Base-by-base conservation (phyloP, 2,329 filamentous ascomycete species). In the Talaromyces sp. region DNA sequence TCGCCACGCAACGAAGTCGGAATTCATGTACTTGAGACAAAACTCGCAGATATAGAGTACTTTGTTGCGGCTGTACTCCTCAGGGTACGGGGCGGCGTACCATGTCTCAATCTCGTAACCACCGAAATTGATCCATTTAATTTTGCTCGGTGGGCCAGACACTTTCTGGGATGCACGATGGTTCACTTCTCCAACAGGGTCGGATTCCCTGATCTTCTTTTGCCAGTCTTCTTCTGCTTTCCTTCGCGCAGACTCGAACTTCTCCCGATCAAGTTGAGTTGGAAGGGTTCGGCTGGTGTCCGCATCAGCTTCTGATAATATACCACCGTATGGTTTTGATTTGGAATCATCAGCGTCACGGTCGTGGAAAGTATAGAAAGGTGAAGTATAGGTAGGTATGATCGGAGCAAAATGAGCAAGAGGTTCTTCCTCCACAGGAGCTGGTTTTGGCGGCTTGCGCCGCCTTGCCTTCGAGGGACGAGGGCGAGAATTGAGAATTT, bases 1-100 rank as follows among this genome's bases (percentile, higher is more conserved):
- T 59, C 95, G 87, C 92, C 94, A 98, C 14, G 95, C 94, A 31
- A 99, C 95, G 70, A 96, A 98, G 74, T 97, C 94, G 18, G 95
- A 98, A 76, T 96, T 96, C 92, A 99, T 97, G 79, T 99, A 99
- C 78, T 98, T 99, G 63, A 99, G 82, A 74, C 95, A 99, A 76
- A 98, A 99, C 75, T 99, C 96, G 82, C 95, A 99, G 65, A 99
- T 98, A 77, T 96, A 98, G n/a, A 99, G 84, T 42, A 96, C 90
- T 33, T 91, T 89, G 73, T 99, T 98, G 66, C 94, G 88, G 74
- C 92, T 98, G 80, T 99, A 99, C 77, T 99, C 95, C 73, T 97
- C 95, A 0, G 95, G 95, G 73, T 99, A 99, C 12, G 95, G 96
- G 44, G 95, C 95, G 33, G 95, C 94, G 77, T 99, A 97, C 93